These are phyloP conservation scores for Cytospora chrysosperma DNA, from an alignment of 2,329 filamentous ascomycete genomes.

Conservation along the genomic window DNA sequence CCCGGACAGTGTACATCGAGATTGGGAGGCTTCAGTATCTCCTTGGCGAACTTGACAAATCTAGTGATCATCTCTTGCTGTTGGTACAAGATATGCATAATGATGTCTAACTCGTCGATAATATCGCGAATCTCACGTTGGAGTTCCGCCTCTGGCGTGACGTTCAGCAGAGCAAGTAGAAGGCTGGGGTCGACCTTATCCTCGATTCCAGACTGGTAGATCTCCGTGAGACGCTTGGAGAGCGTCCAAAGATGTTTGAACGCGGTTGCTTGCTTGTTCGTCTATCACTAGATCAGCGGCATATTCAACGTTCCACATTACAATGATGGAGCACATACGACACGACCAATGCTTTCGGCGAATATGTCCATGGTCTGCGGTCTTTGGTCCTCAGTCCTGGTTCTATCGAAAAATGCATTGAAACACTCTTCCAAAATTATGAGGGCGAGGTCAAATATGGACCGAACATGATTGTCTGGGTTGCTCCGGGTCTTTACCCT, in stretches of 20 bases:
- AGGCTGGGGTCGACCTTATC: conserved; percentile 9
- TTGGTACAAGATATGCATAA: conserved; percentile 38
- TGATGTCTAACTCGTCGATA: conserved; percentile 48
- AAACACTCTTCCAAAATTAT: conserved; percentile 44
- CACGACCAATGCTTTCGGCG: conserved; percentile 38
- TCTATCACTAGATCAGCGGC: conserved; percentile 25
- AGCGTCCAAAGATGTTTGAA: conserved; percentile 39
- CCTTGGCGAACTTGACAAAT: conserved; percentile 30
- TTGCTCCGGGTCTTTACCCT: conserved; percentile 30
- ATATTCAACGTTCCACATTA: background rate
- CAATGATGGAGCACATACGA: background rate
- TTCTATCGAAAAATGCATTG: conserved; percentile 41
- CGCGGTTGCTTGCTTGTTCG: conserved; percentile 38
- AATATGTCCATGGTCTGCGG: conserved; percentile 42
- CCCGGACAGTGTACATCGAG: too few species aligned
- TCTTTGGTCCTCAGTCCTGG: conserved; percentile 32
- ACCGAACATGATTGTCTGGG: conserved; percentile 34
- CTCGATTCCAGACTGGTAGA: conserved; percentile 29
- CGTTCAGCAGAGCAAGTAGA: conserved; percentile 36
- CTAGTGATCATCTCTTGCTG: conserved; percentile 35
- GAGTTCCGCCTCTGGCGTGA: conserved; percentile 42
- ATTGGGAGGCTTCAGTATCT: conserved; percentile 22
- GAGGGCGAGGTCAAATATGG: conserved; percentile 41
- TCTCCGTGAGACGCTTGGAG: conserved; percentile 30
- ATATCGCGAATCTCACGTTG: conserved; percentile 47